Conservation (phyloP, 352 stramenopile genomes). For the Globisporangium irregulare region DNA sequence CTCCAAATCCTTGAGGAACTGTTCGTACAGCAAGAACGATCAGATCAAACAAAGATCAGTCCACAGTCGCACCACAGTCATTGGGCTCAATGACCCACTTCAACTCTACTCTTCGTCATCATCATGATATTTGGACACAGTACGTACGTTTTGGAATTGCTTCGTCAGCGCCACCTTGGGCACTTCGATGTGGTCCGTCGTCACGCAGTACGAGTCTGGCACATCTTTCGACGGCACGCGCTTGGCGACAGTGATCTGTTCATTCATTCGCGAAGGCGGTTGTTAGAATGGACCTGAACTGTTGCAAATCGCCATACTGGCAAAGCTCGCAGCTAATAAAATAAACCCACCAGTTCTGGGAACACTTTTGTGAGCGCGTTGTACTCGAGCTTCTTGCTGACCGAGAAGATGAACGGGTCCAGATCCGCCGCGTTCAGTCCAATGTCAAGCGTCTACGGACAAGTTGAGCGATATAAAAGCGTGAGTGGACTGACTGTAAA, state of each 20-base stretch:
- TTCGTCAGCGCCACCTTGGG: conserved; percentile 56
- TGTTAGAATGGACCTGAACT: neutral
- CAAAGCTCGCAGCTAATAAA: too few relatives aligned
- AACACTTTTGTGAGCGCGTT: conserved; percentile 67
- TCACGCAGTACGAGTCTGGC: conserved; percentile 61
- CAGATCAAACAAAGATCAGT: neutral
- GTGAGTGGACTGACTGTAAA: neutral
- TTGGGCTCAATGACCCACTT: neutral
- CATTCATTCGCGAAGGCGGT: neutral
- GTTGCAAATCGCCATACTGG: too few relatives aligned
- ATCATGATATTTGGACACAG: neutral
- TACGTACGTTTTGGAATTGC: conserved; percentile 37
- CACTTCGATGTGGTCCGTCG: conserved; percentile 61
- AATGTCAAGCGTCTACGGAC: conserved; percentile 63
- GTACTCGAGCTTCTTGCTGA: conserved; percentile 76
- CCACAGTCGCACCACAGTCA: neutral
- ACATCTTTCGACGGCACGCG: conserved; percentile 51
- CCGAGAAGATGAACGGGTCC: conserved; percentile 67
- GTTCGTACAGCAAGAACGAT: neutral
- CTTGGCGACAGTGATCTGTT: conserved; percentile 64
- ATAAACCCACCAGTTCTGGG: conserved; percentile 51
- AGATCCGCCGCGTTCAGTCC: conserved; percentile 51
- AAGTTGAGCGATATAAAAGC: too few relatives aligned
- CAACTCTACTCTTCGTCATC: neutral
- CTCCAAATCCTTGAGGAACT: conserved; percentile 66